Evolutionary conservation across 345 rosid genomes (phyloP).

Genomic region (Ceriops decandra): DNA sequence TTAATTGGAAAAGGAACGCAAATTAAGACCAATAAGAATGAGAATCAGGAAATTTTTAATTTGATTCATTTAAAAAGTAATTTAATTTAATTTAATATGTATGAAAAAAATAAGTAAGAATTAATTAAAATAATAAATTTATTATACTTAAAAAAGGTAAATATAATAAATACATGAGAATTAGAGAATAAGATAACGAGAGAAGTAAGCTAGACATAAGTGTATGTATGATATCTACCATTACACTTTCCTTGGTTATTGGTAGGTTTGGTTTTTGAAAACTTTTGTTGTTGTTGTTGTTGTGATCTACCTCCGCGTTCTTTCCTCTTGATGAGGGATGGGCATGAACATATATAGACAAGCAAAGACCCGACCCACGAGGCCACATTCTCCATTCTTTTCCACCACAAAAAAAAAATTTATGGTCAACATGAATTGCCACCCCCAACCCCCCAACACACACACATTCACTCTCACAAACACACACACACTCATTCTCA

Average conservation of each 20-base stretch:
- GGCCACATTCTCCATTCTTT: neutral
- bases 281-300: no score
- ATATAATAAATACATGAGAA: neutral
- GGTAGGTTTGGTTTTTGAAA: no score
- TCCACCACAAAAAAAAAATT: conserved; percentile 4
- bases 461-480: no score
- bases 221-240: neutral
- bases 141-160: neutral
- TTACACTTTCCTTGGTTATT: no score
- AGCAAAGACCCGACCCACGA: conserved; percentile 9
- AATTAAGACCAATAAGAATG: conserved; percentile 20
- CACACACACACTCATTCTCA: neutral
- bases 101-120: accelerated
- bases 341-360: no score
- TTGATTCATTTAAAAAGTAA: no score
- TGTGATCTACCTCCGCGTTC: conserved; percentile 19
- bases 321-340: conserved; percentile 4
- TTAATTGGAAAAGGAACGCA: conserved; percentile 16
- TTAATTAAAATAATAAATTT: neutral
- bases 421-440: conserved; percentile 20
- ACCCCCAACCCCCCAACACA: no score
- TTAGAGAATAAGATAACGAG: no score
- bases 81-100: no score
- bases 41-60: neutral
- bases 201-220: neutral